Evolutionary conservation across 495 filamentous ascomycete genomes (phyloP).

Genomic region (Entonaema liquescens): DNA sequence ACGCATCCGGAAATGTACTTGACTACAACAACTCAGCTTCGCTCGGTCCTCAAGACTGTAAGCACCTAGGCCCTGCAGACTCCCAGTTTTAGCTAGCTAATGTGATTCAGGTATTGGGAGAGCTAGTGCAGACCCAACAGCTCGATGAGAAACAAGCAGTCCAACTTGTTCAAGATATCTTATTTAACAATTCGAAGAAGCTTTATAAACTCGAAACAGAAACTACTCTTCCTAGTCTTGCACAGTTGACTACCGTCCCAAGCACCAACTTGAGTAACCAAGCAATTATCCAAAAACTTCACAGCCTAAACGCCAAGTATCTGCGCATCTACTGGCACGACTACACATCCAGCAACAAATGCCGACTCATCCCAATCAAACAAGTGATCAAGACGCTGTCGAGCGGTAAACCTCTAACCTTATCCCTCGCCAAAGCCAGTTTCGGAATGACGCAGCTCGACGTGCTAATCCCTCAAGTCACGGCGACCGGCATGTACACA

Average conservation of each 20-base stretch:
- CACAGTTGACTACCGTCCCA: slow-evolving; percentile 14
- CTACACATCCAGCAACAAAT: slow-evolving; percentile 74
- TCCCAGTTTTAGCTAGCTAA: not conserved
- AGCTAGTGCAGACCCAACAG: slow-evolving; percentile 68
- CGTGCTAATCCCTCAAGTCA: slow-evolving; percentile 51
- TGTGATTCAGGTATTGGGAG: slow-evolving; percentile 62
- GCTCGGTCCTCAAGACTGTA: slow-evolving; percentile 75
- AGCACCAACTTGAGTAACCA: slow-evolving; percentile 49
- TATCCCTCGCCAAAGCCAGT: slow-evolving; percentile 64
- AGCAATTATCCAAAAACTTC: slow-evolving; percentile 28
- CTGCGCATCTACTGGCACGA: slow-evolving; percentile 82
- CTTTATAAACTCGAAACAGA: slow-evolving; percentile 64
- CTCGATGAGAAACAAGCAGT: slow-evolving; percentile 65
- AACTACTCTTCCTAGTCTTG: slow-evolving; percentile 10
- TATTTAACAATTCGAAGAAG: slow-evolving; percentile 76
- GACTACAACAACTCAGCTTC: slow-evolving; percentile 79
- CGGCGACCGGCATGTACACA: slow-evolving; percentile 65
- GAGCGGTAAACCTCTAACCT: slow-evolving; percentile 56
- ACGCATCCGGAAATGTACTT: slow-evolving; percentile 86
- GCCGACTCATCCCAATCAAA: slow-evolving; percentile 73
- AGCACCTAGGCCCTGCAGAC: not conserved
- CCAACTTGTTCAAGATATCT: slow-evolving; percentile 64
- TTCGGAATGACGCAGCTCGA: slow-evolving; percentile 70
- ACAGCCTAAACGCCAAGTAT: slow-evolving; percentile 53
- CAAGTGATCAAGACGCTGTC: slow-evolving; percentile 68